Percentiles rank a stretch among this genome's conserved stretches.
Conservation (phyloP, 2,329 filamentous ascomycete species). For the Aspergillus texensis region DNA sequence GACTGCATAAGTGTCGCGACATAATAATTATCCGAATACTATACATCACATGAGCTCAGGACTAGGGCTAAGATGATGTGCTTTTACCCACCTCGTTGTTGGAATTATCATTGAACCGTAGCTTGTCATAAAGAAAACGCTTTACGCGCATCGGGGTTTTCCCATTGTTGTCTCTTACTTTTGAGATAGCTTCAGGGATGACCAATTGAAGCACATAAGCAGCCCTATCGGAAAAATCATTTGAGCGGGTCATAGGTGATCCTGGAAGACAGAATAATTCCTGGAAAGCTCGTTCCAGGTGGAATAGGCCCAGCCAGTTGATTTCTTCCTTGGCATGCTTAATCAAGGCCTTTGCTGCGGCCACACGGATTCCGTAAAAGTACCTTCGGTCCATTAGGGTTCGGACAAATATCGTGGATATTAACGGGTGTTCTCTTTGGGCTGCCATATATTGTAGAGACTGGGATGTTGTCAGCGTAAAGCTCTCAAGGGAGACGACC, state of each 20-base stretch:
- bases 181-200: slow-evolving; percentile 78
- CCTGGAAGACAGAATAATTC: slow-evolving; percentile 84
- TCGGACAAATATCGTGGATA: slow-evolving; percentile 84
- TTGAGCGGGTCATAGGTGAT: slow-evolving; percentile 78
- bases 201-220: slow-evolving; percentile 82
- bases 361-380: slow-evolving; percentile 86
- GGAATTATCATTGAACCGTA: slow-evolving; percentile 93
- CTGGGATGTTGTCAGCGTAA: slow-evolving; percentile 29
- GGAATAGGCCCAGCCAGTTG: slow-evolving; percentile 77
- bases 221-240: slow-evolving; percentile 86
- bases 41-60: slow-evolving; percentile 18
- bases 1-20: slow-evolving; percentile 75
- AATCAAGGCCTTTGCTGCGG: slow-evolving; percentile 78
- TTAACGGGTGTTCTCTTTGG: slow-evolving; percentile 72
- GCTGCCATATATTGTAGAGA: slow-evolving; percentile 74
- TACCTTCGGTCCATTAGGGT: slow-evolving; percentile 91
- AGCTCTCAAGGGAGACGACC: not conserved
- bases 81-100: slow-evolving; percentile 63
- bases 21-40: slow-evolving; percentile 87
- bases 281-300: slow-evolving; percentile 83
- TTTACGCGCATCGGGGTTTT: slow-evolving; percentile 79
- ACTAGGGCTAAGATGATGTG: not conserved
- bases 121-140: slow-evolving; percentile 81
- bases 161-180: slow-evolving; percentile 73
- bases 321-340: slow-evolving; percentile 72